Base-by-base conservation (phyloP, 164 flowering plant species). In the Umbilicus rupestris region DNA sequence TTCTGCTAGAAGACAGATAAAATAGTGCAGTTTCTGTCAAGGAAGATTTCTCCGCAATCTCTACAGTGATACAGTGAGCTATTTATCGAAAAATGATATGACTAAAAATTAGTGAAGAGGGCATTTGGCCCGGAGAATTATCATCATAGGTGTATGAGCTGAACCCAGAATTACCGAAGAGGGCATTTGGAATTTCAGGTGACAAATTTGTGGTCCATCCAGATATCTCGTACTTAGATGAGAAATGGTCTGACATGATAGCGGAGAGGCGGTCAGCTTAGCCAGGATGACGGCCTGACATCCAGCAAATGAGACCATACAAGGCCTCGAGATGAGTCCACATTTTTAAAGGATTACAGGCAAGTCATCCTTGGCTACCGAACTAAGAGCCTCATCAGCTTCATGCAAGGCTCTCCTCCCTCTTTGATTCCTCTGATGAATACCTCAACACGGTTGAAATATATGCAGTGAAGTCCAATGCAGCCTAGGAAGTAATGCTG, bases 341-440 rank as follows among this genome's bases (percentile, higher is more conserved):
- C 33, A 12, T 55, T 28, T 12, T 26, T 28, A 3, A 12, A 1
- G 60, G 19, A 55, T 26, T 3, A 12, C 60, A 55, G 60, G 60
- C 60, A 55, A 55, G 60, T 55, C 60, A 55, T 55, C 60, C 60
- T 55, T 55, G 60, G 60, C 60, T 55, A 55, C 60, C 60, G 28
- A 55, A 55, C 60, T 55, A 55, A 14, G 12, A 26, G 33, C 60
- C 60, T 55, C 60, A 55, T 26, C 19, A 55, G 5, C 60, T 33
- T 55, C 60, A 55, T 28, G 60, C 33, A 55, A 55, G 60, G 33
- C 60, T 33, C 3, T 55, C 31, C 57, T 33, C 15, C 19, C 19
- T 55, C 33, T 28, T 28, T 15, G 28, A 26, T 11, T 9, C 17
- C 31, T 52, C 59, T 8, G 31, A 52, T 52, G 15, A 52, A 50